phyloP scores from a whole-genome alignment of 2,329 filamentous ascomycete species.

The Alternaria sp. region DNA sequence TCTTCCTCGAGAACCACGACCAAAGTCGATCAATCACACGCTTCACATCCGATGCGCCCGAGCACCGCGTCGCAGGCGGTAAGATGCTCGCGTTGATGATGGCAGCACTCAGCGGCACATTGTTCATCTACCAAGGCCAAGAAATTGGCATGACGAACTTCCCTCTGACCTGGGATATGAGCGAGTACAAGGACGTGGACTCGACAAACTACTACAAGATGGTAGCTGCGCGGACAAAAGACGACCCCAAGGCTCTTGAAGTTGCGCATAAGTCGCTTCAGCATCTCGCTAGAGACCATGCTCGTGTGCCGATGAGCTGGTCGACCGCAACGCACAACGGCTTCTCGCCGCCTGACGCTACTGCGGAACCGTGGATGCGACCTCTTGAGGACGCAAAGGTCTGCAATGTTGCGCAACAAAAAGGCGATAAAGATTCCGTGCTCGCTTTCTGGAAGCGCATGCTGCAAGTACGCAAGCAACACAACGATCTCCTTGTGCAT shows the following conservation, averaged over 20 bases:
- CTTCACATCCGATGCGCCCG: slow-evolving; percentile 56
- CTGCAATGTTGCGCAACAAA: slow-evolving; percentile 66
- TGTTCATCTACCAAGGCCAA: slow-evolving; percentile 60
- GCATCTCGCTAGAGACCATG: slow-evolving; percentile 68
- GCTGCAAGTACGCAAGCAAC: slow-evolving; percentile 61
- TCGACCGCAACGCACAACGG: slow-evolving; percentile 62
- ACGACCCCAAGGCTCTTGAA: slow-evolving; percentile 48
- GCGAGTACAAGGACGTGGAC: slow-evolving; percentile 61
- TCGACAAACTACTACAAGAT: slow-evolving; percentile 60
- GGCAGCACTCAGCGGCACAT: slow-evolving; percentile 56
- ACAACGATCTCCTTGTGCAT: slow-evolving; percentile 66
- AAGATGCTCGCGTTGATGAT: slow-evolving; percentile 58
- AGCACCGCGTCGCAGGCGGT: slow-evolving; percentile 54
- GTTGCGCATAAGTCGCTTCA: slow-evolving; percentile 62
- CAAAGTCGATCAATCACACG: slow-evolving; percentile 58
- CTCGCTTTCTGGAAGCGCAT: slow-evolving; percentile 67
- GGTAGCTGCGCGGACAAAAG: slow-evolving; percentile 31
- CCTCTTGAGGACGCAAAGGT: slow-evolving; percentile 61
- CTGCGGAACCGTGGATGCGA: slow-evolving; percentile 65
- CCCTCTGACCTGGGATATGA: slow-evolving; percentile 51
- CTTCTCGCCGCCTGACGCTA: slow-evolving; percentile 59
- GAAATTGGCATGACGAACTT: slow-evolving; percentile 61
- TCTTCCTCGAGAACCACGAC: slow-evolving; percentile 63
- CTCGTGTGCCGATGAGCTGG: slow-evolving; percentile 74
- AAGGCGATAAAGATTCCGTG: slow-evolving; percentile 53